Conservation (phyloP, 768 basidiomycete genomes). For the Hygrocybe coccinea region DNA sequence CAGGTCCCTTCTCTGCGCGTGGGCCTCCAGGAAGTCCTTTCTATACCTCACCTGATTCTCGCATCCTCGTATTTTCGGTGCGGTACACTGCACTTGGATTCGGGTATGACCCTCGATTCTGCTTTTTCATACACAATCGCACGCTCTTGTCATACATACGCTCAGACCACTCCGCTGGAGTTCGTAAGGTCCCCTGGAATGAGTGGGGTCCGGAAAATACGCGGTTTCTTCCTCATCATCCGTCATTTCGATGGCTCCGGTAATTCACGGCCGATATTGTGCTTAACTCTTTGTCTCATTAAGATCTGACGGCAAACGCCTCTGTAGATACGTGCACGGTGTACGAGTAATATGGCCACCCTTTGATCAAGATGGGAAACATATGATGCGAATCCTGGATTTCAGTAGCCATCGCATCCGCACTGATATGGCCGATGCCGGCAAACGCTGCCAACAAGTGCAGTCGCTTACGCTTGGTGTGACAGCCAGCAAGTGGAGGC, state of each 20-base stretch:
- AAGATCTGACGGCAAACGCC: background rate
- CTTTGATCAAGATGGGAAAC: background rate
- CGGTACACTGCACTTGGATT: background rate
- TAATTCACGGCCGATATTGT: background rate
- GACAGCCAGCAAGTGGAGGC: too few species aligned
- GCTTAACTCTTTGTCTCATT: too few species aligned
- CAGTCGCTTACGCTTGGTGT: too few species aligned
- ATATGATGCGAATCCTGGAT: slow-evolving; percentile 8
- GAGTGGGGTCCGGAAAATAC: slow-evolving; percentile 17
- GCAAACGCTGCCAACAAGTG: too few species aligned
- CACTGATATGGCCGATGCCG: slow-evolving; percentile 6
- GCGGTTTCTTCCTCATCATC: slow-evolving; percentile 6
- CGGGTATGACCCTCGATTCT: background rate
- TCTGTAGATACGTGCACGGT: slow-evolving; percentile 17
- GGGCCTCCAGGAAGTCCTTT: slow-evolving; percentile 23
- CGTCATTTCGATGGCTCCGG: slow-evolving; percentile 10
- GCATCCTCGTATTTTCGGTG: slow-evolving; percentile 8
- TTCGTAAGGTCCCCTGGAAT: background rate
- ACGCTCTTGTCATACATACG: slow-evolving; percentile 8
- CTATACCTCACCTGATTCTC: slow-evolving; percentile 13
- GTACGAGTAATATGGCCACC: slow-evolving; percentile 12
- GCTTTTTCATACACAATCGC: slow-evolving; percentile 13
- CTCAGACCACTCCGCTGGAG: background rate
- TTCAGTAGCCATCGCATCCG: slow-evolving; percentile 5
- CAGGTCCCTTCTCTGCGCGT: slow-evolving; percentile 29